Conservation (phyloP, 768 basidiomycete genomes). For the Sarcodon sp. region DNA sequence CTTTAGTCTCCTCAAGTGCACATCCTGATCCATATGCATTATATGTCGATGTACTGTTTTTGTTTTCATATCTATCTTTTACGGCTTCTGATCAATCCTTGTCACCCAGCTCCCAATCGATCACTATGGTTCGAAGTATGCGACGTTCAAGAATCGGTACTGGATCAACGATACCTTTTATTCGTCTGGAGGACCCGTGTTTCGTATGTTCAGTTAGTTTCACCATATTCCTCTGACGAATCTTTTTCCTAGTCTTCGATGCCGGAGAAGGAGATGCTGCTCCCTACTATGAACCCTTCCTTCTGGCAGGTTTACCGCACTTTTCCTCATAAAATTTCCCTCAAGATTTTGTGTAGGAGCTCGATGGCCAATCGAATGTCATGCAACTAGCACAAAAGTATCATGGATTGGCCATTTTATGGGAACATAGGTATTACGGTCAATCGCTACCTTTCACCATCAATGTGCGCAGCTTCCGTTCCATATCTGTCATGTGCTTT, state of each 20-base stretch:
- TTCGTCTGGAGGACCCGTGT: slow-evolving; percentile 32
- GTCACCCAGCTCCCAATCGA: slow-evolving; percentile 28
- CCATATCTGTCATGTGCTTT: background rate
- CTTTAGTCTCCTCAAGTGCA: too few species aligned
- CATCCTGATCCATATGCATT: too few species aligned
- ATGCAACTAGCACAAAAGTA: slow-evolving; percentile 35
- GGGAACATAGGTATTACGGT: slow-evolving; percentile 40
- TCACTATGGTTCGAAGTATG: slow-evolving; percentile 23
- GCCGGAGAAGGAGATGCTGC: slow-evolving; percentile 38
- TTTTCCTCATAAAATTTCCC: background rate
- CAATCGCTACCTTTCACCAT: slow-evolving; percentile 30
- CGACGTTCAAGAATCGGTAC: slow-evolving; percentile 31
- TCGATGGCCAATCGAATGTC: slow-evolving; percentile 32
- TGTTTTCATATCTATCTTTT: too few species aligned
- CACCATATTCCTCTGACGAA: background rate
- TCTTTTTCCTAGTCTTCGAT: slow-evolving; percentile 27
- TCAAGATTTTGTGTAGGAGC: slow-evolving; percentile 19
- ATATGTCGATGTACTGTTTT: too few species aligned
- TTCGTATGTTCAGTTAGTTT: slow-evolving; percentile 18
- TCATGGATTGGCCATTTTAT: slow-evolving; percentile 31
- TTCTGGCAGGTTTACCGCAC: slow-evolving; percentile 25
- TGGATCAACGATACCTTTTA: slow-evolving; percentile 38
- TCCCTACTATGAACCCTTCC: slow-evolving; percentile 27
- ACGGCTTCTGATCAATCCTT: too few species aligned
- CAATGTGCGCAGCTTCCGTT: slow-evolving; percentile 18